Evolutionary conservation across 345 rosid species (phyloP), one percentile per base, ranked within the genome.

Genomic region (Populus davidiana): DNA sequence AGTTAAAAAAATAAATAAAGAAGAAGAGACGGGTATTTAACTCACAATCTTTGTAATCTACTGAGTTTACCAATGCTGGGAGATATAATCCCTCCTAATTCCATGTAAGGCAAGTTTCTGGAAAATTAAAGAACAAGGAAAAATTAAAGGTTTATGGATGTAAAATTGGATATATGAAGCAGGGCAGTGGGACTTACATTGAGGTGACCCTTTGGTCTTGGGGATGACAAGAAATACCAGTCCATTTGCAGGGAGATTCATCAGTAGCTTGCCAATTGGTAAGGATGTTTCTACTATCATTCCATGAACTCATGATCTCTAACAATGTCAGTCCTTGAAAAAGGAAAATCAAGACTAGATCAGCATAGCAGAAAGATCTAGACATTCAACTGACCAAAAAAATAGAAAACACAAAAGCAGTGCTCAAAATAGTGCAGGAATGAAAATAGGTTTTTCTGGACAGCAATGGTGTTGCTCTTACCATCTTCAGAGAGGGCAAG

Each of bases 71-170:
- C 99, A 81, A 95, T 89, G 89, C 93, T 90, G 70, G 99, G 93
- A 85, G 99, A 91, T 85, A 95, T 78, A 12, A 86, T 80, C 72
- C 99, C 99, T 72, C 95, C 94, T 35, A 94, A 74, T 80, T 95
- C 97, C 97, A 91, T 90, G 76, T 90, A 90, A 5, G 99, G 98
- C 33, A 95, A 85, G 82, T 93, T 95, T 85, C 99, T 95, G 88
- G 76, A 79, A 11, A 66, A 25, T 0, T 31, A 39, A 66, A 38
- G 41, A 69, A 77, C 69, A 47, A 69, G n/a, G 33, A 27, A 3
- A 67, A 25, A 62, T 8, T 63, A 8, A 33, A 67, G 33, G 27
- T 6, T 59, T 43, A 20, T 7, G 29, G 41, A 70, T 6, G 74
- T 54, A 33, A 52, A 47, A 27, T 64, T 31, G 3, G 18, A 25